Percentiles rank a stretch among this genome's conserved stretches.
These are phyloP conservation scores for Geotrichum fermentans DNA, from an alignment of 1,139 yeast species.

Conservation along the genomic window DNA sequence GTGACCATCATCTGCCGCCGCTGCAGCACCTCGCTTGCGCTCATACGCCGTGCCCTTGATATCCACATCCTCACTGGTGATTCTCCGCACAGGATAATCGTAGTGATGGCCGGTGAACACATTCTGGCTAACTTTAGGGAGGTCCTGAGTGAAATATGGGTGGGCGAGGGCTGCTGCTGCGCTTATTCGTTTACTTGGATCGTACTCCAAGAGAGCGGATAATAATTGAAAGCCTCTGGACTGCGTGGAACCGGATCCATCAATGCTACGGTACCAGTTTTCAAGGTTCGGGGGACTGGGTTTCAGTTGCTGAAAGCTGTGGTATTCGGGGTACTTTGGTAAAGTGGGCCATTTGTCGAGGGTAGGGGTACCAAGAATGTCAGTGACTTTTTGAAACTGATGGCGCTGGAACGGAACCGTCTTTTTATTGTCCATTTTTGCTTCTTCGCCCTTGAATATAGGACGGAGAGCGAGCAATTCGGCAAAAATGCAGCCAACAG, in stretches of 20 bases:
- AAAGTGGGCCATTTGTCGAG: slow-evolving; percentile 70
- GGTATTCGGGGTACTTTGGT: slow-evolving; percentile 77
- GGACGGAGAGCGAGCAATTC: slow-evolving; percentile 87
- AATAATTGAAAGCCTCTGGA: slow-evolving; percentile 39
- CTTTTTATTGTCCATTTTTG: slow-evolving; percentile 74
- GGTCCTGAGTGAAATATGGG: slow-evolving; percentile 55
- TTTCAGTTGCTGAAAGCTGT: slow-evolving; percentile 59
- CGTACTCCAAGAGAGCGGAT: slow-evolving; percentile 63
- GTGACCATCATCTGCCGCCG: slow-evolving; percentile 1
- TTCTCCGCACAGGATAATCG: slow-evolving; percentile 40
- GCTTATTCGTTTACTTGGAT: slow-evolving; percentile 73
- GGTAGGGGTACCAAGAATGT: slow-evolving; percentile 85
- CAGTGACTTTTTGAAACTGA: slow-evolving; percentile 84
- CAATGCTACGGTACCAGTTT: slow-evolving; percentile 68
- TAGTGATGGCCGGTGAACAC: slow-evolving; percentile 36
- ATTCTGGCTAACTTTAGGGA: slow-evolving; percentile 64
- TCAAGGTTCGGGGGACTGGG: slow-evolving; percentile 62
- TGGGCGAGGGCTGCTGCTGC: slow-evolving; percentile 74
- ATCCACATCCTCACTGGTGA: slow-evolving; percentile 39
- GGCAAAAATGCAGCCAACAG: slow-evolving; percentile 93
- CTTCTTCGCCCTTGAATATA: slow-evolving; percentile 95
- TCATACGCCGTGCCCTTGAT: slow-evolving; percentile 31
- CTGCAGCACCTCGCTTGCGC: background rate
- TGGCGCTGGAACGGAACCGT: slow-evolving; percentile 90
- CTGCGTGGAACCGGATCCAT: slow-evolving; percentile 43